phyloP scores from a whole-genome alignment of 257 asterid species.

The Solanum gandarillasii region DNA sequence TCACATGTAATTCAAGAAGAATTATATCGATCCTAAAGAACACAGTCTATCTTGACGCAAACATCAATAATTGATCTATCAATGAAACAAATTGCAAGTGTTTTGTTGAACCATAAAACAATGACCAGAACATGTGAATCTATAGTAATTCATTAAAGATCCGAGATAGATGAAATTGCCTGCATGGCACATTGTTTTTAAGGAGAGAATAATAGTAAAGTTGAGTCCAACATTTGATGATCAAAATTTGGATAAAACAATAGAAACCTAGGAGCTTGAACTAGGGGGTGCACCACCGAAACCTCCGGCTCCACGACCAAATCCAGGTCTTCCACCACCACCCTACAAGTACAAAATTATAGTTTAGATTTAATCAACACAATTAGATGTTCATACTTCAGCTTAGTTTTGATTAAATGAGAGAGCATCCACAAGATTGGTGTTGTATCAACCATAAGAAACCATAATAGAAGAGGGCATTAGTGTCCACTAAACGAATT shows the following conservation, averaged over 20 bases:
- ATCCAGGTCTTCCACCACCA: constrained; percentile 27
- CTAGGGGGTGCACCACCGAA: constrained; percentile 30
- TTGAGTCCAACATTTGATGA: neutral
- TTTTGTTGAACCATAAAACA: neutral
- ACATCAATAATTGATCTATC: neutral
- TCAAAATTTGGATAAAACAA: neutral
- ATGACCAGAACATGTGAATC: neutral
- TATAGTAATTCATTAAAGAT: neutral
- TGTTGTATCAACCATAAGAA: neutral
- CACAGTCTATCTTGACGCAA: neutral
- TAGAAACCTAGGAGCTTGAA: constrained; percentile 18
- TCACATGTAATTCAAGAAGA: neutral
- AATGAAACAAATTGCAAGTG: neutral
- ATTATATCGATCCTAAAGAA: neutral
- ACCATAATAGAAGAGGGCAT: neutral
- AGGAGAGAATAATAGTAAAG: neutral
- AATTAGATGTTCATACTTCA: neutral
- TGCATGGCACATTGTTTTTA: neutral
- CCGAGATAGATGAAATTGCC: neutral
- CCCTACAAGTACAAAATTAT: neutral
- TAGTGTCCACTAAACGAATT: neutral
- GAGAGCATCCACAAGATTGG: neutral
- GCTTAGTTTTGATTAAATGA: neutral
- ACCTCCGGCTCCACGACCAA: constrained; percentile 33
- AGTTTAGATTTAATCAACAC: neutral